A percentile compares a stretch with the other conserved stretches of the same genome.
Evolutionary conservation across 495 filamentous ascomycete genomes (phyloP).

Genomic region (Penicillium verhagenii): DNA sequence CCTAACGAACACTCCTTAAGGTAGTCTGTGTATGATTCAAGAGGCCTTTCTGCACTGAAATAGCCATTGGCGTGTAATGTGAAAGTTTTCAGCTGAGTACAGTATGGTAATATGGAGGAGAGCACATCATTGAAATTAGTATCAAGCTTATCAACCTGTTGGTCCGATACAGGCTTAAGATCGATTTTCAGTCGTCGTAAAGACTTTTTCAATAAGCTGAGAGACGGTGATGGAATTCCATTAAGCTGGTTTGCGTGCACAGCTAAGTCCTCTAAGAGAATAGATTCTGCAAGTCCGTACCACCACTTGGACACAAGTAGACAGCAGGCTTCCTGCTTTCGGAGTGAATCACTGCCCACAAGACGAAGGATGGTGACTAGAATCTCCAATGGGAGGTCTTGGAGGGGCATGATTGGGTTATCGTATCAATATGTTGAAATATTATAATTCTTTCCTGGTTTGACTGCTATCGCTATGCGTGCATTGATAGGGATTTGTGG

Average conservation of each 20-base stretch:
- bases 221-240: neutral
- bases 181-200: neutral
- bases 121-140: neutral
- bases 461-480: no score
- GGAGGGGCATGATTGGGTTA: neutral
- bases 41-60: neutral
- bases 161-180: neutral
- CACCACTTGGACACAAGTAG: conserved; percentile 12
- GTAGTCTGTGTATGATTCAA: neutral
- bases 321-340: conserved; percentile 10
- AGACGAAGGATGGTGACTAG: conserved; percentile 2
- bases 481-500: no score
- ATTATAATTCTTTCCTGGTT: no score
- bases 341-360: conserved; percentile 7
- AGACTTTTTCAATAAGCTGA: neutral
- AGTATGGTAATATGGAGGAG: neutral
- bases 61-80: neutral
- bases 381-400: conserved; percentile 1
- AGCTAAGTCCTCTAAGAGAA: conserved; percentile 8
- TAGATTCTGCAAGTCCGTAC: conserved; percentile 8
- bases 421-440: no score
- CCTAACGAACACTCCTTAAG: neutral
- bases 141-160: neutral
- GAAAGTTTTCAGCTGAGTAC: neutral
- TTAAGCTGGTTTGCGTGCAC: conserved; percentile 5